Percentiles rank a stretch among this genome's conserved stretches.
These are phyloP conservation scores for Monosporascus cannonballus DNA, from an alignment of 2,329 filamentous ascomycete genomes.

Conservation along the genomic window DNA sequence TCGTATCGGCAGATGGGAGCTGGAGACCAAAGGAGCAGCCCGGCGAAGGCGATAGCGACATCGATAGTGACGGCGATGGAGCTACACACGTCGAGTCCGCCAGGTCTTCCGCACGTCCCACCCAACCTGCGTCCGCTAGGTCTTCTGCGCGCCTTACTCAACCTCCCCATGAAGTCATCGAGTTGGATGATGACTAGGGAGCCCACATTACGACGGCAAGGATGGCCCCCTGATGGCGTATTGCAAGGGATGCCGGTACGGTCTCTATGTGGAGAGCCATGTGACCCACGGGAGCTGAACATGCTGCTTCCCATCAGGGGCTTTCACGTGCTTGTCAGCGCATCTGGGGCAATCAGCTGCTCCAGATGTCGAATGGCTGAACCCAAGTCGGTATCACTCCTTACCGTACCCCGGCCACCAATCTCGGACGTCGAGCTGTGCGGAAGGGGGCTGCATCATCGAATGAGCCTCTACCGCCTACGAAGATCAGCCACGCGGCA, in stretches of 20 bases:
- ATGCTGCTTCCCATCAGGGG: too few species aligned
- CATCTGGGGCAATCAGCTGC: too few species aligned
- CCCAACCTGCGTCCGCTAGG: slow-evolving; percentile 1
- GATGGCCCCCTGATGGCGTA: neutral
- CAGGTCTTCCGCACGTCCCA: slow-evolving; percentile 5
- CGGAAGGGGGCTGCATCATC: too few species aligned
- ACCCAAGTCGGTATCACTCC: too few species aligned
- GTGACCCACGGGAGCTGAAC: too few species aligned
- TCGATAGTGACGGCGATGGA: slow-evolving; percentile 23
- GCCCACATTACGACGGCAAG: neutral
- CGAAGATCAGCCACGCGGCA: too few species aligned
- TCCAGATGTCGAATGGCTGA: too few species aligned
- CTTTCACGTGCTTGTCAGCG: too few species aligned
- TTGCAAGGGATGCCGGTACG: neutral
- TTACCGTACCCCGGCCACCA: too few species aligned
- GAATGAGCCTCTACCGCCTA: too few species aligned
- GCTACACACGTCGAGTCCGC: slow-evolving; percentile 5
- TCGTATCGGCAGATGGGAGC: slow-evolving; percentile 55
- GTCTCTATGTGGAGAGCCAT: neutral
- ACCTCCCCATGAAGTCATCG: slow-evolving; percentile 13
- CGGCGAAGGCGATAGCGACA: slow-evolving; percentile 25
- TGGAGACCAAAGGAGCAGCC: slow-evolving; percentile 49
- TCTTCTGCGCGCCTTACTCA: slow-evolving; percentile 6
- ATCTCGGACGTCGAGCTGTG: too few species aligned
- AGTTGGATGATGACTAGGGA: slow-evolving; percentile 12